Evolutionary conservation across 2,329 filamentous ascomycete genomes (phyloP), one percentile per base, ranked within the genome.

Genomic region (Zymoseptoria crescenta): DNA sequence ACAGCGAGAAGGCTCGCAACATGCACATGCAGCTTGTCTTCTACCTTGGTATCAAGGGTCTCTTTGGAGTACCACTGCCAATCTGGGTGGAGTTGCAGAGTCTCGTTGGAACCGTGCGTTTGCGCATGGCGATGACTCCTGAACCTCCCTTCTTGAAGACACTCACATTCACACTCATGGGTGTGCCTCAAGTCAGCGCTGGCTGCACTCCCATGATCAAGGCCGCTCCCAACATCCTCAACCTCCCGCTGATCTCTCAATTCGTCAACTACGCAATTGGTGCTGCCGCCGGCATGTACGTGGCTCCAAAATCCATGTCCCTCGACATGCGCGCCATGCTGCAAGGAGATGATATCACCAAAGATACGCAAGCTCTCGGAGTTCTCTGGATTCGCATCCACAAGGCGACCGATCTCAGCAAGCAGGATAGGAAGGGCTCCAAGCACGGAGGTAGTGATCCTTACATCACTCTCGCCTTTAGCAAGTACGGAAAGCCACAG

Each of bases 21-120:
- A 96, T 96, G 90, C 92, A 96, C 69, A 96, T 96, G 91, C 88
- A 95, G 68, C 76, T 97, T 13, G 84, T 96, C 8, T 97, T 99
- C 73, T 97, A 96, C 65, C 82, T 97, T 1, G 94, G 94, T 59
- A 79, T 96, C 70, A 91, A 89, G 70, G 92, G 92, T 0, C 79
- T 96, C 4, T 94, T 96, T 66, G 92, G 92, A 28, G 86, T 96
- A 0, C 91, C 91, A 0, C 79, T 96, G 20, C 91, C 91, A 0
- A 88, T 96, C 54, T 95, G 87, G 70, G 91, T 96, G 58, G 92
- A 96, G 74, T 79, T 97, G n/a, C 86, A 89, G 65, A 87, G 91
- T 19, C 79, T 97, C n/a, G 88, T 97, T 21, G 91, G 89, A 1
- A 97, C 93, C 0, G 86, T 93, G 16, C 84, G 93, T 49, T 73